These are phyloP conservation scores for Boletus chippewaensis DNA, from an alignment of 1,284 basidiomycete species.

Conservation along the genomic window DNA sequence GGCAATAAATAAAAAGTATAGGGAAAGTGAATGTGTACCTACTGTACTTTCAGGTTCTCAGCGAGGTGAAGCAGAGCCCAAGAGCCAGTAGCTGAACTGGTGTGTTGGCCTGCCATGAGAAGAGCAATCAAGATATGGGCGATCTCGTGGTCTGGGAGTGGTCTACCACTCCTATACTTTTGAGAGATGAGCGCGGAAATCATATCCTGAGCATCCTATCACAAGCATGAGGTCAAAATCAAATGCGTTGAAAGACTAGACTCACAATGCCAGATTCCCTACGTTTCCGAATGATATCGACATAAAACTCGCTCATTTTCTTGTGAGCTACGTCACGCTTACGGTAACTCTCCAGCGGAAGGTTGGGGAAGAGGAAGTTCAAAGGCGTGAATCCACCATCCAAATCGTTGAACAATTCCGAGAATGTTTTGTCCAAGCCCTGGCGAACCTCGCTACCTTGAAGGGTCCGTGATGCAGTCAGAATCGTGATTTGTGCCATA, in stretches of 20 bases:
- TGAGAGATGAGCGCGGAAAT: conserved; percentile 84
- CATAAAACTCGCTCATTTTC: conserved; percentile 93
- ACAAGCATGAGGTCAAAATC: conserved; percentile 1
- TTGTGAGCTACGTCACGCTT: conserved; percentile 85
- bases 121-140: conserved; percentile 96
- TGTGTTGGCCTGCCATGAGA: conserved; percentile 98
- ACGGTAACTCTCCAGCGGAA: conserved; percentile 87
- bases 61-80: conserved; percentile 94
- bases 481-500: conserved; percentile 90
- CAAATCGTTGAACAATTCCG: conserved; percentile 82
- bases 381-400: conserved; percentile 90
- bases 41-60: conserved; percentile 72
- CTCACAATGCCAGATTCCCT: conserved; percentile 45
- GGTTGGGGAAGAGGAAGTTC: conserved; percentile 92
- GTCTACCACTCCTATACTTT: conserved; percentile 79
- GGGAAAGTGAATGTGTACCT: conserved; percentile 29
- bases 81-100: conserved; percentile 84
- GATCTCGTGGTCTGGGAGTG: conserved; percentile 84
- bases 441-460: conserved; percentile 89
- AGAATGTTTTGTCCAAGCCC: conserved; percentile 78
- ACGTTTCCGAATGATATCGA: conserved; percentile 80
- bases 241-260: background rate
- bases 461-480: conserved; percentile 88
- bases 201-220: conserved; percentile 82
- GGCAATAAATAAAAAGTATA: background rate